Percentiles rank a stretch among this genome's conserved stretches.
Conservation (phyloP, 139 green algal species). For the Asterochloris erici region DNA sequence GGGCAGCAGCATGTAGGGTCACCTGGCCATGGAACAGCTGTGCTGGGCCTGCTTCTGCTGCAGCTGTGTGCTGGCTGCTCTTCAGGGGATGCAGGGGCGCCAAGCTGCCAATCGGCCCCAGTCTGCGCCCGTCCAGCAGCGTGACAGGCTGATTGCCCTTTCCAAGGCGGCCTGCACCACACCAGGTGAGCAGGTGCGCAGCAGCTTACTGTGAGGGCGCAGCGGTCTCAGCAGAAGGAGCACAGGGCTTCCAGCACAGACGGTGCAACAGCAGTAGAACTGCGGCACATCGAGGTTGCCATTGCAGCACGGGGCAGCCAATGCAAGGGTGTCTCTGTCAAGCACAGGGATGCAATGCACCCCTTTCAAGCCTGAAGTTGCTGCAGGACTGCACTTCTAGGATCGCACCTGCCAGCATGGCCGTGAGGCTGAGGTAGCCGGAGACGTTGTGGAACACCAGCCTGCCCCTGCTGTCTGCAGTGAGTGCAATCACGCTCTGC, state of each 20-base stretch:
- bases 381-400: no score
- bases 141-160: slow-evolving; percentile 11
- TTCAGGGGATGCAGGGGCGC: not conserved
- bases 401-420: slow-evolving; percentile 16
- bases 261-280: no score
- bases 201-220: not conserved
- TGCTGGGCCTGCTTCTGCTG: not conserved
- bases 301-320: no score
- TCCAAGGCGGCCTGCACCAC: slow-evolving; percentile 12
- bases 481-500: not conserved
- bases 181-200: no score
- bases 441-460: slow-evolving; percentile 26
- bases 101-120: slow-evolving; percentile 18
- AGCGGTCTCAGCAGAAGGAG: not conserved
- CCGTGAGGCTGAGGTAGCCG: slow-evolving; percentile 25
- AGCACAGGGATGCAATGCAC: no score
- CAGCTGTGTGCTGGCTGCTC: not conserved
- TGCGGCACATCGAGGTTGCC: no score
- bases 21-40: not conserved
- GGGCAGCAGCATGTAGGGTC: not conserved
- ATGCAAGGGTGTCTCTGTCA: no score
- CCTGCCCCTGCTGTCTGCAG: slow-evolving; percentile 18
- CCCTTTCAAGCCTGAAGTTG: no score
- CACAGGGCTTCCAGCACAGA: no score
- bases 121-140: slow-evolving; percentile 19